Conservation (phyloP, 345 rosid species). For the Erysimum cheiranthoides region DNA sequence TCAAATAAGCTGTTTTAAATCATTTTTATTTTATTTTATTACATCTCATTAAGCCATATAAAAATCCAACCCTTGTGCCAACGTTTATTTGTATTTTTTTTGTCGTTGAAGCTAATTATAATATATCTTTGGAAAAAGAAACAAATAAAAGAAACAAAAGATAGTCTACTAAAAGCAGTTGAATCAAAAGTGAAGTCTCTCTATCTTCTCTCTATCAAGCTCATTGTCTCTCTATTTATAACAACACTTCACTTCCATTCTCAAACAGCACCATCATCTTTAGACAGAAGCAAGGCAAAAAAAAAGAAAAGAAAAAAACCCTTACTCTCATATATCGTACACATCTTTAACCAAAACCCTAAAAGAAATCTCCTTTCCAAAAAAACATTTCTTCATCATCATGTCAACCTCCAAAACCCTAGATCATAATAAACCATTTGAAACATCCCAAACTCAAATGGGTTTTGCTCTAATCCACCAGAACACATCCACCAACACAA, state of each 20-base stretch:
- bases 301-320: not conserved
- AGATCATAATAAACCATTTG: slow-evolving; percentile 40
- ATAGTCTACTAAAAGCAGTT: slow-evolving; percentile 45
- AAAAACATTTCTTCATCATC: slow-evolving; percentile 21
- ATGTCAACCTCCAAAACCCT: slow-evolving; percentile 48
- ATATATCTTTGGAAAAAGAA: slow-evolving; percentile 16
- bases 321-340: not conserved
- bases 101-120: slow-evolving; percentile 25
- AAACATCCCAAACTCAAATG: slow-evolving; percentile 48
- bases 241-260: slow-evolving; percentile 44
- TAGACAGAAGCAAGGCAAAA: slow-evolving; percentile 24
- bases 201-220: slow-evolving; percentile 34
- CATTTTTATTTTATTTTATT: not conserved
- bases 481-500: slow-evolving; percentile 50
- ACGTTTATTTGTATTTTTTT: not conserved
- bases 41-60: not conserved
- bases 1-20: slow-evolving; percentile 24
- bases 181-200: slow-evolving; percentile 43
- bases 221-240: slow-evolving; percentile 47
- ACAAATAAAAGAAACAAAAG: slow-evolving; percentile 28
- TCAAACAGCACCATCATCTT: slow-evolving; percentile 42
- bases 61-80: slow-evolving; percentile 23
- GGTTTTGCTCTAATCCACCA: slow-evolving; percentile 63
- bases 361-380: slow-evolving; percentile 23
- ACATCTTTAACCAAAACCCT: slow-evolving; percentile 34